Evolutionary conservation across 352 stramenopile genomes (phyloP).

Genomic region (Plasmopara viticola): DNA sequence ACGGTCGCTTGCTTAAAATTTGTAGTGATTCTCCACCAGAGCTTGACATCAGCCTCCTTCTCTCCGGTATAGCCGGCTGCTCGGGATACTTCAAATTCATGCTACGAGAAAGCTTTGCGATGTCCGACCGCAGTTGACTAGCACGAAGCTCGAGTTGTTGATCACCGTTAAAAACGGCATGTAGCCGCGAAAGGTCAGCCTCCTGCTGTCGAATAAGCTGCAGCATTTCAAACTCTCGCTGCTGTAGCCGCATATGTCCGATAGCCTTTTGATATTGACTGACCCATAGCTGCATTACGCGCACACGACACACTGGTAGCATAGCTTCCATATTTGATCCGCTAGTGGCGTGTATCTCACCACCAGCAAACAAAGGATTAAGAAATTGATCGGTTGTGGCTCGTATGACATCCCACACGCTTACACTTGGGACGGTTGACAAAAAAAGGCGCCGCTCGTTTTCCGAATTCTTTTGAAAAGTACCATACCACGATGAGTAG

Average conservation of each 20-base stretch:
- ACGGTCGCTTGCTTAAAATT: conserved; percentile 17
- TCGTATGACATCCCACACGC: conserved; percentile 80
- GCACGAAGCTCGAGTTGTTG: conserved; percentile 61
- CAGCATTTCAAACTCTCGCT: conserved; percentile 83
- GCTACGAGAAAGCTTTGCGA: conserved; percentile 56
- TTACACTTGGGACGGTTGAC: conserved; percentile 60
- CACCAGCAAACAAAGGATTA: conserved; percentile 73
- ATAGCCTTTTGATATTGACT: conserved; percentile 86
- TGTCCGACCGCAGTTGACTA: conserved; percentile 62
- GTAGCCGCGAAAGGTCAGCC: conserved; percentile 58
- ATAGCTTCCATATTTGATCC: conserved; percentile 55
- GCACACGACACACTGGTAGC: conserved; percentile 74
- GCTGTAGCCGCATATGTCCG: conserved; percentile 81
- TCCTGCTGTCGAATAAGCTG: conserved; percentile 79
- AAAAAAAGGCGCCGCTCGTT: conserved; percentile 61
- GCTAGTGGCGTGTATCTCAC: conserved; percentile 15
- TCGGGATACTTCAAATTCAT: conserved; percentile 73
- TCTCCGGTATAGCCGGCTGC: conserved; percentile 14
- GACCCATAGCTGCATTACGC: conserved; percentile 82
- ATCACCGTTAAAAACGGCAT: conserved; percentile 47
- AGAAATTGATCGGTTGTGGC: conserved; percentile 76
- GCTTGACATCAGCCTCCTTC: conserved; percentile 12
- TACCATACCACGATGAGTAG: conserved; percentile 95
- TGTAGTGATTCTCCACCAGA: conserved; percentile 3
- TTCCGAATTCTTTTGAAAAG: conserved; percentile 88